Evolutionary conservation across 768 basidiomycete genomes (phyloP), one percentile per base, ranked within the genome.

Genomic region (Gloeopeniophorella convolvens): DNA sequence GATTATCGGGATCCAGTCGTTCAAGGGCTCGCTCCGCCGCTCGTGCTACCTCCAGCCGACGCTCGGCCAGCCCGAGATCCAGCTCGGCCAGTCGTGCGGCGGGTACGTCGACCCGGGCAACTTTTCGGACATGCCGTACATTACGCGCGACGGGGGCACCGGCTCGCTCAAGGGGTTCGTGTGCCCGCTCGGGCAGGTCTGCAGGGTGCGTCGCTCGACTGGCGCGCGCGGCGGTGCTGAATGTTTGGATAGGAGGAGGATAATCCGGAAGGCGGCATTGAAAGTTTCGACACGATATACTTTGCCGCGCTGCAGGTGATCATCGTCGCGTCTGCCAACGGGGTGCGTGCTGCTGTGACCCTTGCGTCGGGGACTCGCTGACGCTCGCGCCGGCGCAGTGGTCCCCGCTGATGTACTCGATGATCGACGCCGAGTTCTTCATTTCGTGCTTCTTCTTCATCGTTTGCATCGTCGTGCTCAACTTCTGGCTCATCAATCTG

Each of bases 1-100:
- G 3, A 87, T 97, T 61, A 87, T 96, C 50, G 94, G 95, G n/a
- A 79, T 96, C 1, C 91, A 97, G 59, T 80, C 89, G 0, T 99
- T 99, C 72, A 81, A 84, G 50, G 92, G 91, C 1, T 93, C 90
- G 1, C 72, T 88, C 34, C 73, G 82, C 15, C 77, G 86, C 7
- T 74, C 72, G 1, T 89, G 86, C 59, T 69, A 74, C 40, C 68
- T 88, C 33, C 58, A 64, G 15, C 72, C 83, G 3, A 73, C 71
- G 2, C 67, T 77, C 2, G 85, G 83, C 1, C 81, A 82, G 61
- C 59, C 55, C 9, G 66, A 68, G 11, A 72, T 74, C 1, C 64
- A 68, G 24, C 66, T 81, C 6, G 62, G 59, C 0, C 85, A 88
- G 55, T 72, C 70, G 32, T 98, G 95, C 60, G 95, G 95, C 18